Percentiles rank a stretch among this genome's conserved stretches.
Conservation (phyloP, 202 grass and related monocot species). For the Digitaria exilis region DNA sequence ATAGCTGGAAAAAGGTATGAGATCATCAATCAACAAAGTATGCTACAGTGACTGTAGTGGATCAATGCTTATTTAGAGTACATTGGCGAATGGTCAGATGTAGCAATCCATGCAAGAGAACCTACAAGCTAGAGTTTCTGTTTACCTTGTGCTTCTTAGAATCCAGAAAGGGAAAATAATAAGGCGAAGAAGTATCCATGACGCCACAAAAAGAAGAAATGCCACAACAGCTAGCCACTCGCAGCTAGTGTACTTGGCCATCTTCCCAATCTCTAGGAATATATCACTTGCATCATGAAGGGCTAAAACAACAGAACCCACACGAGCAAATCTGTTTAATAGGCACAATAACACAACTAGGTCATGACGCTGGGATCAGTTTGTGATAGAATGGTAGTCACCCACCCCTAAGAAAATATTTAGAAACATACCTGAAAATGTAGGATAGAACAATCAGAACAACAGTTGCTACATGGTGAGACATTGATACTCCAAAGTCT, state of each 20-base stretch:
- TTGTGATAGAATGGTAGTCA: conserved; percentile 21
- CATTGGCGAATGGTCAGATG: not conserved
- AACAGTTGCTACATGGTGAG: conserved; percentile 83
- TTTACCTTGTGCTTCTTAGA: conserved; percentile 95
- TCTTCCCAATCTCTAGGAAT: conserved; percentile 92
- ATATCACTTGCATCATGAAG: conserved; percentile 94
- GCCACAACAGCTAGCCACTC: conserved; percentile 67
- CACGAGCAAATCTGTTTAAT: conserved; percentile 72
- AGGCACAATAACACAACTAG: conserved; percentile 17
- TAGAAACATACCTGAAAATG: conserved; percentile 69
- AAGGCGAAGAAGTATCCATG: conserved; percentile 89
- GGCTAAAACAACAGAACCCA: conserved; percentile 80
- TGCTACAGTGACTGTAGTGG: conserved; percentile 2
- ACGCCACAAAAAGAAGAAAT: conserved; percentile 81
- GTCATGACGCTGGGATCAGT: conserved; percentile 15
- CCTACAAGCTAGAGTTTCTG: not conserved
- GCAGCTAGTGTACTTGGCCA: conserved; percentile 86
- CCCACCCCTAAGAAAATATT: not conserved
- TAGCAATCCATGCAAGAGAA: conserved; percentile 24
- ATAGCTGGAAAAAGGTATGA: conserved; percentile 54
- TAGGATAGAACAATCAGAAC: conserved; percentile 89
- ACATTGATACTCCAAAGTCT: conserved; percentile 91
- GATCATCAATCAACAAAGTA: conserved; percentile 19
- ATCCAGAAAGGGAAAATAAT: conserved; percentile 90
- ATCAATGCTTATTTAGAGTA: conserved; percentile 25